phyloP scores from a whole-genome alignment of 2,329 filamentous ascomycete genomes.

The Curvularia sp. region DNA sequence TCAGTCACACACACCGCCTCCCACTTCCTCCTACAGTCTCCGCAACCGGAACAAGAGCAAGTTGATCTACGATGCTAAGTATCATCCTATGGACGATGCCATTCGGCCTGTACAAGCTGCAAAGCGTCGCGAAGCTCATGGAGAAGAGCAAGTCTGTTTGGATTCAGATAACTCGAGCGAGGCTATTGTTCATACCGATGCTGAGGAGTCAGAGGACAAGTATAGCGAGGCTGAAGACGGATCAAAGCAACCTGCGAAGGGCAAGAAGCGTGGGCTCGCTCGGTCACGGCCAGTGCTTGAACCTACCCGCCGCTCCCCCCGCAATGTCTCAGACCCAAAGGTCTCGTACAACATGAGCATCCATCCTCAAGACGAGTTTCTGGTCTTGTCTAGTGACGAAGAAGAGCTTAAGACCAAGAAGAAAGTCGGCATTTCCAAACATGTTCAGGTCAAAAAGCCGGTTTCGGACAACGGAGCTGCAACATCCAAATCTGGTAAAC shows the following conservation, averaged over 20 bases:
- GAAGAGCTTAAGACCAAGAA: conserved; percentile 1
- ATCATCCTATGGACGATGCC: conserved; percentile 45
- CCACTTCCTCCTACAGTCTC: conserved; percentile 19
- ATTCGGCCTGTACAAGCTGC: conserved; percentile 38
- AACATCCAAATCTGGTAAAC: not conserved
- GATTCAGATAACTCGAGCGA: conserved; percentile 10
- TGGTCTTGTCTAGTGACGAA: conserved; percentile 18
- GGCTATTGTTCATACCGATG: conserved; percentile 6
- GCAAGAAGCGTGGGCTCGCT: conserved; percentile 20
- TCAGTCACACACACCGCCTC: not conserved
- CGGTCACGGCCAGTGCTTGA: conserved; percentile 2
- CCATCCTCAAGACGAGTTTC: conserved; percentile 41
- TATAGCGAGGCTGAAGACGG: conserved; percentile 16
- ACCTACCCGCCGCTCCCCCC: conserved; percentile 35
- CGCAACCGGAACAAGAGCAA: conserved; percentile 25
- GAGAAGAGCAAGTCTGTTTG: conserved; percentile 7
- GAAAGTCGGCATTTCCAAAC: conserved; percentile 7
- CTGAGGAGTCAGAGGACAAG: conserved; percentile 8
- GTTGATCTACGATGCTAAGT: conserved; percentile 42
- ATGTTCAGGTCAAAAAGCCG: not conserved
- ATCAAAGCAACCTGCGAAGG: conserved; percentile 5
- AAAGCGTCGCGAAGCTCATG: conserved; percentile 35
- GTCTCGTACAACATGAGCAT: conserved; percentile 36
- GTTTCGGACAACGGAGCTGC: not conserved
- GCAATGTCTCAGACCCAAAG: conserved; percentile 24